Conservation (phyloP, 1,284 basidiomycete genomes). For the Testicularia cyperi region DNA sequence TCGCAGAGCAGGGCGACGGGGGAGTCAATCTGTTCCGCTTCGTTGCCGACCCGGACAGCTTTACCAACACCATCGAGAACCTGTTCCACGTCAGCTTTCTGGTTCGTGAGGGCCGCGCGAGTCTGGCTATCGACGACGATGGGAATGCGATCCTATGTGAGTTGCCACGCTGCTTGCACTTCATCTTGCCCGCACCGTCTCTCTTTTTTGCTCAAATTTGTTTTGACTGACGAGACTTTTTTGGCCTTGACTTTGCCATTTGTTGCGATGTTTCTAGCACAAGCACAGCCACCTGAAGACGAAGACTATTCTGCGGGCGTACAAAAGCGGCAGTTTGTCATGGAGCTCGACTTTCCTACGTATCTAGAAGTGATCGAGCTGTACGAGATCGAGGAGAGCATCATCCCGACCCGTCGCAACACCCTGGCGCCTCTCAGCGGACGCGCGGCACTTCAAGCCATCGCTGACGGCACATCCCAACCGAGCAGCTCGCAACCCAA, state of each 20-base stretch:
- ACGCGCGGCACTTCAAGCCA: constrained; percentile 8
- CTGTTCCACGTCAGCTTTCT: constrained; percentile 89
- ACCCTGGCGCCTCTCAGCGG: constrained; percentile 11
- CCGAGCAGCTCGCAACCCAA: too few species aligned
- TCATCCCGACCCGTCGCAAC: constrained; percentile 60
- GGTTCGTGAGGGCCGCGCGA: constrained; percentile 78
- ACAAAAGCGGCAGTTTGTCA: constrained; percentile 75
- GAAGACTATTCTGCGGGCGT: constrained; percentile 70
- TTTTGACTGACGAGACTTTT: too few species aligned
- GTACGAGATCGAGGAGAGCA: constrained; percentile 70
- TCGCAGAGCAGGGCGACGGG: constrained; percentile 57
- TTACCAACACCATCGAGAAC: constrained; percentile 89
- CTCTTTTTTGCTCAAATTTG: too few species aligned
- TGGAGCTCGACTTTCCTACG: constrained; percentile 79
- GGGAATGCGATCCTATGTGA: constrained; percentile 75
- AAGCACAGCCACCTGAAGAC: constrained; percentile 59
- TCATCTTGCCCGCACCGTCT: background rate
- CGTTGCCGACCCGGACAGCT: constrained; percentile 81
- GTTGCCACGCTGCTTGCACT: constrained; percentile 46
- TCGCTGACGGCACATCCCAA: too few species aligned
- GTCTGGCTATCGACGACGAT: constrained; percentile 63
- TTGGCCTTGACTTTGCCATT: too few species aligned
- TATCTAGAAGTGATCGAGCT: constrained; percentile 80
- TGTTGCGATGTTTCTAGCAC: too few species aligned
- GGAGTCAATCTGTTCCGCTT: constrained; percentile 78